Conservation (phyloP, 2,329 filamentous ascomycete genomes). For the Stagonosporopsis rhizophila region DNA sequence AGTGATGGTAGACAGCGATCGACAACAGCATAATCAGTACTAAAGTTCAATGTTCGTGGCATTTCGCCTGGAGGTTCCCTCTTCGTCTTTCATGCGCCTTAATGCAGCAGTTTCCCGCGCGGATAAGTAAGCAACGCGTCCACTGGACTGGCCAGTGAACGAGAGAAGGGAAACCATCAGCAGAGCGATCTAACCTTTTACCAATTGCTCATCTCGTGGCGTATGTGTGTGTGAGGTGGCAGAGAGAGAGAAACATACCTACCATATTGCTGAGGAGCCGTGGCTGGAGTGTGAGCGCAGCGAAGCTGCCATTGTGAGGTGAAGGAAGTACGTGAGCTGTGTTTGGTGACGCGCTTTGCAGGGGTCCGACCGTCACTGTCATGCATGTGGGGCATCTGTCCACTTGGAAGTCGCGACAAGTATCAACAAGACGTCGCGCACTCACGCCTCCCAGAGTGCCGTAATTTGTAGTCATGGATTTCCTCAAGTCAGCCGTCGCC, state of each 20-base stretch:
- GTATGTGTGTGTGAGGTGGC: not conserved
- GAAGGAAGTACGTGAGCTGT: not conserved
- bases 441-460: not conserved
- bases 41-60: constrained; percentile 33
- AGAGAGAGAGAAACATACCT: constrained; percentile 1
- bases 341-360: constrained; percentile 20
- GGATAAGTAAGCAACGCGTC: not conserved
- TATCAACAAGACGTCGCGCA: constrained; percentile 7
- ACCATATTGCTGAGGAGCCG: not conserved
- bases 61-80: constrained; percentile 39
- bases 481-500: constrained; percentile 95
- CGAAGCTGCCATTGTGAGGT: not conserved
- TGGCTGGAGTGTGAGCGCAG: not conserved
- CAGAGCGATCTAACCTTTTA: constrained; percentile 45
- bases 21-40: constrained; percentile 20
- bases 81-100: constrained; percentile 10
- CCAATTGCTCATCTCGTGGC: constrained; percentile 37
- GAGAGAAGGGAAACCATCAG: constrained; percentile 32
- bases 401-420: constrained; percentile 16
- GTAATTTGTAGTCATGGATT: constrained; percentile 74
- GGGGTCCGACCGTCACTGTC: constrained; percentile 5
- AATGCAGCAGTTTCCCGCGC: constrained; percentile 11
- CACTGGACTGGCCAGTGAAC: not conserved
- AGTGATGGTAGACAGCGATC: not conserved
- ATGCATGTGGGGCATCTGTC: constrained; percentile 29